Percentiles rank a stretch among this genome's conserved stretches.
These are phyloP conservation scores for Paecilomyces sp. DNA, from an alignment of 2,329 filamentous ascomycete genomes.

Conservation along the genomic window DNA sequence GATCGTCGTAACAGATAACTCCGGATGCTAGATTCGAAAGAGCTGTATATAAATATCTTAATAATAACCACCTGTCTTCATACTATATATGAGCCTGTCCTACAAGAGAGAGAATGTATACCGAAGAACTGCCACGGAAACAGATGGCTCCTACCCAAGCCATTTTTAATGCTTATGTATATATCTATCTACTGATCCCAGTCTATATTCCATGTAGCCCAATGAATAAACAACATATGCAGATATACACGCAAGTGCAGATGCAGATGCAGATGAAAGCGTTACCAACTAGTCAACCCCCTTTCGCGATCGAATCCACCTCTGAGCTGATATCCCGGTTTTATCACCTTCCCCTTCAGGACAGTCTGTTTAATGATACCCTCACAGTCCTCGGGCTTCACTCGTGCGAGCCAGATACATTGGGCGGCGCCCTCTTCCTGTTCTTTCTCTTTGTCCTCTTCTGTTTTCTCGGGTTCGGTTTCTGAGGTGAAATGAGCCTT, in stretches of 20 bases:
- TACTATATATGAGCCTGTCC: too few relatives aligned
- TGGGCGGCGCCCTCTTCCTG: slow-evolving; percentile 60
- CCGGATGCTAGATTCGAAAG: too few relatives aligned
- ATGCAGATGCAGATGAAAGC: neutral
- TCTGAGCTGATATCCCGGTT: slow-evolving; percentile 75
- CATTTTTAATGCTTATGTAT: neutral
- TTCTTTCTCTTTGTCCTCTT: slow-evolving; percentile 27
- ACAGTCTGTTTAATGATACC: slow-evolving; percentile 85
- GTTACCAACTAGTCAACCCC: slow-evolving; percentile 79
- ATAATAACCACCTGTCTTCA: too few relatives aligned
- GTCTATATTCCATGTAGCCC: neutral
- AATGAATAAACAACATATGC: neutral
- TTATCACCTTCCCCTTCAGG: slow-evolving; percentile 87
- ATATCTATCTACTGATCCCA: neutral
- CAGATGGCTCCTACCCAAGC: neutral
- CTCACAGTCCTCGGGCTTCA: slow-evolving; percentile 83
- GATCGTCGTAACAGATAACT: too few relatives aligned
- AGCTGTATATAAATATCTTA: too few relatives aligned
- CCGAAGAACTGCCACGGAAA: neutral
- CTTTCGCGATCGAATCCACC: slow-evolving; percentile 82
- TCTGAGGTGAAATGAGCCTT: slow-evolving; percentile 3
- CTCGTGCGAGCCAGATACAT: slow-evolving; percentile 86
- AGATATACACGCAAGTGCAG: neutral
- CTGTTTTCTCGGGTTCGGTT: slow-evolving; percentile 28
- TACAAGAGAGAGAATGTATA: neutral